Evolutionary conservation across 2,329 filamentous ascomycete genomes (phyloP), one percentile per base, ranked within the genome.

Genomic region (Xylariaceae sp.): DNA sequence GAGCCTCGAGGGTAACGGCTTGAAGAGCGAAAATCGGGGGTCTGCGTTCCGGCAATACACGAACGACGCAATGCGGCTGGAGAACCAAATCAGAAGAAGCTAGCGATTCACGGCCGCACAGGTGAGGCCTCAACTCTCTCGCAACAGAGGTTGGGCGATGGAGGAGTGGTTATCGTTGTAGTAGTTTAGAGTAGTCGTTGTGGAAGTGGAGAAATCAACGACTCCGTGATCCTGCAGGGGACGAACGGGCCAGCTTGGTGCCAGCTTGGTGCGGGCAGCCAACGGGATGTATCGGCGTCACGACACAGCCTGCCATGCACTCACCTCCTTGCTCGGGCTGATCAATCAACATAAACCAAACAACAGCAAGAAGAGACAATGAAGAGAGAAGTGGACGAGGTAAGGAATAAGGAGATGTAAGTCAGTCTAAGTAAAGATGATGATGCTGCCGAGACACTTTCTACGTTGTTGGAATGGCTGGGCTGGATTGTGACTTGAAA

Each of bases 141-240:
- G n/a, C n/a, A n/a, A 49, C 45, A 41, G 50, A 51, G 50, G 49
- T 49, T 50, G 49, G 53, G 45, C 45, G 50, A 44, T 57, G 51
- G 44, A 24, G 48, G 43, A 57, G 42, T 32, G 35, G 39, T 29
- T 23, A 33, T 24, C 16, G 42, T 35, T 29, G 36, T 45, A 24
- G 21, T 46, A 30, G 29, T 53, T 55, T 58, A 61, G 62, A 58
- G 61, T 62, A 58, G 63, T 64, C 50, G 63, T 63, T 61, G 58
- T 64, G 61, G 59, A 66, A 63, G 64, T 66, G 64, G 64, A 65
- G 64, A 66, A 64, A 51, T 51, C 47, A 55, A 47, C 56, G 32
- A 57, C 58, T 53, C 50, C 47, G 48, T 57, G 52, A 59, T 50
- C 42, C 30, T 53, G 42, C 58, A 60, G 52, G 49, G 55, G 44